phyloP scores from a whole-genome alignment of 305 asterid species.

The Nicotiana rustica region DNA sequence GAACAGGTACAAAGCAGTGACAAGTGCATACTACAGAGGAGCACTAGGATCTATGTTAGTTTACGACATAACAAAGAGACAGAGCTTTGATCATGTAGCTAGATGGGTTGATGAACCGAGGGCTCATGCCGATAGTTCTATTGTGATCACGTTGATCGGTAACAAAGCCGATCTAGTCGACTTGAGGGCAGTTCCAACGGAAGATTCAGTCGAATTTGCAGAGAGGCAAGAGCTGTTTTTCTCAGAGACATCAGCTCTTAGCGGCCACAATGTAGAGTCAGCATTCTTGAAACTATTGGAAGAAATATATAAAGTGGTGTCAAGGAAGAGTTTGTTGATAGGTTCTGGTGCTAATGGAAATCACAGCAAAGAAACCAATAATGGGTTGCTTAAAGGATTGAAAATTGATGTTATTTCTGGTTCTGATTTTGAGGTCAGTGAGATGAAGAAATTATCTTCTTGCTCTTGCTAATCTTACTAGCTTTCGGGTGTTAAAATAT shows the following conservation, averaged over 20 bases:
- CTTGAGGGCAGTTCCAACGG: conserved; percentile 60
- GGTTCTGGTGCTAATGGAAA: conserved; percentile 20
- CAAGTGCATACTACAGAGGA: conserved; percentile 86
- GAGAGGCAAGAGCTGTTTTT: conserved; percentile 60
- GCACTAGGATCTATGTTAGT: conserved; percentile 81
- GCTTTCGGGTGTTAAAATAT: not conserved
- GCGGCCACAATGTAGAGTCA: conserved; percentile 67
- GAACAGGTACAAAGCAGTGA: conserved; percentile 71
- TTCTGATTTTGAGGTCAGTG: conserved; percentile 68
- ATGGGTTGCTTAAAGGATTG: conserved; percentile 51
- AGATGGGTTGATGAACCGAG: conserved; percentile 82
- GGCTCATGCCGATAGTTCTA: conserved; percentile 66
- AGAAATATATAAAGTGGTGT: conserved; percentile 59
- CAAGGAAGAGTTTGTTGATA: conserved; percentile 56
- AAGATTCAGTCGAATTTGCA: conserved; percentile 71
- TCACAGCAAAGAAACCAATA: conserved; percentile 34
- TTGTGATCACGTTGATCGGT: conserved; percentile 64
- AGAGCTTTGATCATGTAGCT: conserved; percentile 67
- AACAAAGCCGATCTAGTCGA: conserved; percentile 71
- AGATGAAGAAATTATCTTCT: conserved; percentile 66
- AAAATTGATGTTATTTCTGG: conserved; percentile 55
- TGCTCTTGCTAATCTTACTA: conserved; percentile 62
- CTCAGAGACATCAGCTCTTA: conserved; percentile 71
- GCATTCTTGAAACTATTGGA: conserved; percentile 65
- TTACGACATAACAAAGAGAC: conserved; percentile 72